Percentiles rank a stretch among this genome's conserved stretches.
These are phyloP conservation scores for Amylocystis lapponica DNA, from an alignment of 768 basidiomycete species.

Conservation along the genomic window DNA sequence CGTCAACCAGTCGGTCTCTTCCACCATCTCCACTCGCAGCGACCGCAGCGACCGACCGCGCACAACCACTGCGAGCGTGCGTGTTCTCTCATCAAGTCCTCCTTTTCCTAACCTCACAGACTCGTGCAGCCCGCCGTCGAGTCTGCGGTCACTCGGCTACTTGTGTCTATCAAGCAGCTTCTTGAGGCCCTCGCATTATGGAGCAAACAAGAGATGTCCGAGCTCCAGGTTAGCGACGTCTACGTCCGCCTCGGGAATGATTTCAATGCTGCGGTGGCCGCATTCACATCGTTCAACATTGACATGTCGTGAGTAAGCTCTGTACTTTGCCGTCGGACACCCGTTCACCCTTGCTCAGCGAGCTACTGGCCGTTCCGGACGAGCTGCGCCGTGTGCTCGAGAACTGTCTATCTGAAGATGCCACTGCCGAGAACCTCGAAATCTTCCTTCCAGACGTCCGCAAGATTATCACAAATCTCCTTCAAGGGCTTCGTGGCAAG, in stretches of 20 bases:
- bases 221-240: constrained; percentile 87
- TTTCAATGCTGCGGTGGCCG: constrained; percentile 89
- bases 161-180: constrained; percentile 94
- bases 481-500: constrained; percentile 89
- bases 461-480: constrained; percentile 85
- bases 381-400: constrained; percentile 88
- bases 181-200: constrained; percentile 84
- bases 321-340: constrained; percentile 3
- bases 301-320: constrained; percentile 77
- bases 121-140: constrained; percentile 73
- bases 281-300: constrained; percentile 80
- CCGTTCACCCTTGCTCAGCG: constrained; percentile 41
- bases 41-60: constrained; percentile 12
- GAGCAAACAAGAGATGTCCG: constrained; percentile 67
- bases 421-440: constrained; percentile 78
- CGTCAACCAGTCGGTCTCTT: constrained; percentile 14
- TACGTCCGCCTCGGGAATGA: constrained; percentile 97
- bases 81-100: neutral
- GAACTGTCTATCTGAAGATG: constrained; percentile 87
- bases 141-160: constrained; percentile 83
- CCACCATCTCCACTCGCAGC: constrained; percentile 10
- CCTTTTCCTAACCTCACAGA: neutral
- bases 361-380: constrained; percentile 81
- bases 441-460: constrained; percentile 88
- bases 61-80: constrained; percentile 7